Conservation (phyloP, 495 filamentous ascomycete genomes). For the Aspergillus ellipticus region DNA sequence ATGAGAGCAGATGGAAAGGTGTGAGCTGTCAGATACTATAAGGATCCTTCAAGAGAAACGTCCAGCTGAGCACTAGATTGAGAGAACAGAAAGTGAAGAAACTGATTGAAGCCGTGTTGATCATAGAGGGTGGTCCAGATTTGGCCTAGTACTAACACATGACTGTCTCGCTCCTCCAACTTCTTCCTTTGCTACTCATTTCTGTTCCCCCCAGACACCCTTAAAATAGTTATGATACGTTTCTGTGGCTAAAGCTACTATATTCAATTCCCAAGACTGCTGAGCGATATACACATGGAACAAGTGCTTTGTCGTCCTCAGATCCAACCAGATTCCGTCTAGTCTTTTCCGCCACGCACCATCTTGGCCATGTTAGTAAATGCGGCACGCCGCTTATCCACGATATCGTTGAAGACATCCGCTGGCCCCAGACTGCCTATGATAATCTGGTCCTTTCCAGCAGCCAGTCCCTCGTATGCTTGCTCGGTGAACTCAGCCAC, state of each 20-base stretch:
- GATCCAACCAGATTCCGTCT: background rate
- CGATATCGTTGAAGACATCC: slow-evolving; percentile 32
- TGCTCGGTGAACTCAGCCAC: slow-evolving; percentile 55
- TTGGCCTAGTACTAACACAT: background rate
- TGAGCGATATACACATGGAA: too few species aligned
- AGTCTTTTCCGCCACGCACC: slow-evolving; percentile 6
- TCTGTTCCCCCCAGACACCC: background rate
- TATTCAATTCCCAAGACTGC: too few species aligned
- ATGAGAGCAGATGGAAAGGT: background rate
- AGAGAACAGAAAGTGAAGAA: background rate
- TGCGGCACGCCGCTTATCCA: slow-evolving; percentile 28
- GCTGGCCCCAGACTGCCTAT: slow-evolving; percentile 26
- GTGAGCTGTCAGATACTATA: background rate
- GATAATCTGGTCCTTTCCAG: slow-evolving; percentile 45
- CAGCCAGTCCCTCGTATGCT: slow-evolving; percentile 48
- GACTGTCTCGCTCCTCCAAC: background rate
- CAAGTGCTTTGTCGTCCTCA: too few species aligned
- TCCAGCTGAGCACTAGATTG: too few species aligned
- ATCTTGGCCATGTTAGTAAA: slow-evolving; percentile 30
- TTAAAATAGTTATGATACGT: background rate
- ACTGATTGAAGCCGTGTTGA: background rate
- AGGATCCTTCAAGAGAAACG: too few species aligned
- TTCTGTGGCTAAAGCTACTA: too few species aligned
- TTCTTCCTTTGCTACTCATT: background rate
- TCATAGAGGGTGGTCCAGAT: background rate